Evolutionary conservation across 306 rosid genomes (phyloP).

Genomic region (Cicer pinnatifidum): DNA sequence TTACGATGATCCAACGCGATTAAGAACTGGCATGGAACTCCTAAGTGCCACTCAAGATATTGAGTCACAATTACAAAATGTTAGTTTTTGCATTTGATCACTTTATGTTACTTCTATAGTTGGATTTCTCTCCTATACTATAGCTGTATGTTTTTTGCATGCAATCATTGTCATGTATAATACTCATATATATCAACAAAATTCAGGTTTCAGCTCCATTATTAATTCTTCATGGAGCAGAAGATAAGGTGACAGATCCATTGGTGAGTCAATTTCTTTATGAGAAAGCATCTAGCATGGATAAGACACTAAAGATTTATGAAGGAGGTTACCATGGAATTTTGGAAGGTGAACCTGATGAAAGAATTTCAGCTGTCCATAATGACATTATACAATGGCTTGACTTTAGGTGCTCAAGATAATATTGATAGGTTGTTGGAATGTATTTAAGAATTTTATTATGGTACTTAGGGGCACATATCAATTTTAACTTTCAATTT

Average conservation of each 20-base stretch:
- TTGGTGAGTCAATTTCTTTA: constrained; percentile 74
- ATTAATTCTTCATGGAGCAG: constrained; percentile 85
- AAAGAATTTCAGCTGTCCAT: constrained; percentile 62
- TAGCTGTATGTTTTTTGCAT: neutral
- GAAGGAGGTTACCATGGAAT: constrained; percentile 76
- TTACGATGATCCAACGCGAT: constrained; percentile 62
- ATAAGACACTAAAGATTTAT: constrained; percentile 72
- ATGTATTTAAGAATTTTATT: neutral
- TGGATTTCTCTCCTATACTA: neutral
- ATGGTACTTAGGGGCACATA: neutral
- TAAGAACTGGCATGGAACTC: constrained; percentile 84
- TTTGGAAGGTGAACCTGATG: constrained; percentile 91
- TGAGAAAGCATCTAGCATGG: constrained; percentile 72
- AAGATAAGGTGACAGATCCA: constrained; percentile 86
- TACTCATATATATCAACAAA: neutral
- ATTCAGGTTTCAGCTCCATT: constrained; percentile 76
- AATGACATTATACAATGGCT: constrained; percentile 81
- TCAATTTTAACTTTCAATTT: neutral
- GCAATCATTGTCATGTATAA: neutral
- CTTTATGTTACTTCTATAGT: neutral
- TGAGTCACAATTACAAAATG: constrained; percentile 71
- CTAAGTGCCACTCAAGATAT: constrained; percentile 71
- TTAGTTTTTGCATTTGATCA: constrained; percentile 45
- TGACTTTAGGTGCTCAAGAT: constrained; percentile 54
- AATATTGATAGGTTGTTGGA: constrained; percentile 8